Evolutionary conservation across 768 basidiomycete species (phyloP), one percentile per base, ranked within the genome.

Genomic region (Mycena leptocephala): DNA sequence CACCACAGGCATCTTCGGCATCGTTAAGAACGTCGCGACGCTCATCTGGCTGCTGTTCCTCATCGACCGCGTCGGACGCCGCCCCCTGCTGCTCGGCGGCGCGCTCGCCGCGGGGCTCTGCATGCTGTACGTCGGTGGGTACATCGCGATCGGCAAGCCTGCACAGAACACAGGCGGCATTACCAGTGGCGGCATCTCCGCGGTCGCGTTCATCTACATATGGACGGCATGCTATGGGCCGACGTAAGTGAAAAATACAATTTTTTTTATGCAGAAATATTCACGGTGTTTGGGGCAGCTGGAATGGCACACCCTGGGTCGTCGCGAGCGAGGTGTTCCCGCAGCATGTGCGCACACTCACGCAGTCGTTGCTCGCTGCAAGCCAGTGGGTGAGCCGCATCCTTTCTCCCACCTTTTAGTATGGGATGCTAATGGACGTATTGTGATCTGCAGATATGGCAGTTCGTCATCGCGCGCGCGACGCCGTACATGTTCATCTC

Each of bases 1-100:
- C 80, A 81, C 81, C 2, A 84, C 84, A 28, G 84, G 85, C 61
- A 84, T 85, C 76, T 87, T 85, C 75, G 87, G 86, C 26, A 80
- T 85, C 13, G 80, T 87, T 72, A 87, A 87, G 78, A 81, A 82
- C 22, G 66, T 85, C 33, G 68, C 85, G 32, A 71, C 70, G 11
- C 43, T 71, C 46, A 53, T 71, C 46, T 71, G 70, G 70, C 70
- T 71, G 14, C 59, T 71, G 2, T 71, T 71, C 58, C 58, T 71
- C 32, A 61, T 71, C 33, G 70, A 71, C 33, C 41, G 70, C 43
- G 16, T 71, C 32, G 70, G 70, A 7, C 58, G 70, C 32, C 39
- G 70, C 9, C 70, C 22, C 2, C 24, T 71, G 32, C 32, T 71
- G 58, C 70, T 71, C 32, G 11, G 48, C 28, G 70, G 70, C 33